Conservation (phyloP, 2,329 filamentous ascomycete species). For the Nannizzia gypsea region DNA sequence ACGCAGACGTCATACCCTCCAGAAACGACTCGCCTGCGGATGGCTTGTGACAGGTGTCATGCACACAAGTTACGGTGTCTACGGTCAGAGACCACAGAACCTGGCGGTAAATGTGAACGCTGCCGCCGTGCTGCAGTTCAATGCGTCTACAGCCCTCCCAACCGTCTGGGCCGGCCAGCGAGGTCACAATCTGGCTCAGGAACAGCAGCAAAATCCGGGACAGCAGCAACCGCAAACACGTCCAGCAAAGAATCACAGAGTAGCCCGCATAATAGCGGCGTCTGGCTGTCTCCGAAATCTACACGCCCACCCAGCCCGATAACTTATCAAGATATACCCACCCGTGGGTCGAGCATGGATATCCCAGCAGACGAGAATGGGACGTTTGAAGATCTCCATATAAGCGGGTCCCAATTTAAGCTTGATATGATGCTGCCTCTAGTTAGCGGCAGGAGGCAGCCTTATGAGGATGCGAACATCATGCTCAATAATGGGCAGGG, state of each 20-base stretch:
- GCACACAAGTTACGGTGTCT: conserved; percentile 2
- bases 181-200: not conserved
- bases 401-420: not conserved
- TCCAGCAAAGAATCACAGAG: not conserved
- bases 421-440: not conserved
- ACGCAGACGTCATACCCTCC: not conserved
- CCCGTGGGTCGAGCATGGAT: not conserved
- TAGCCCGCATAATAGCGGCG: not conserved
- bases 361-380: not conserved
- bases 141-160: not conserved
- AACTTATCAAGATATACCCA: not conserved
- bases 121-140: not conserved
- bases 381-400: not conserved
- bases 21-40: not conserved
- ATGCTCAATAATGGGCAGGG: not conserved
- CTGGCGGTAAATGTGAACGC: not conserved
- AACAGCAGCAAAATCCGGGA: not conserved
- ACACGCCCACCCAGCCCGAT: not conserved
- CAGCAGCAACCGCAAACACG: not conserved
- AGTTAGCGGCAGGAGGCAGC: not conserved
- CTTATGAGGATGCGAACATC: not conserved
- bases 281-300: not conserved
- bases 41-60: conserved; percentile 1
- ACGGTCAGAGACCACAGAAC: not conserved
- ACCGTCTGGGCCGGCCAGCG: not conserved